These are phyloP conservation scores for Candida piceae DNA, from an alignment of 805 yeast genomes.

Conservation along the genomic window DNA sequence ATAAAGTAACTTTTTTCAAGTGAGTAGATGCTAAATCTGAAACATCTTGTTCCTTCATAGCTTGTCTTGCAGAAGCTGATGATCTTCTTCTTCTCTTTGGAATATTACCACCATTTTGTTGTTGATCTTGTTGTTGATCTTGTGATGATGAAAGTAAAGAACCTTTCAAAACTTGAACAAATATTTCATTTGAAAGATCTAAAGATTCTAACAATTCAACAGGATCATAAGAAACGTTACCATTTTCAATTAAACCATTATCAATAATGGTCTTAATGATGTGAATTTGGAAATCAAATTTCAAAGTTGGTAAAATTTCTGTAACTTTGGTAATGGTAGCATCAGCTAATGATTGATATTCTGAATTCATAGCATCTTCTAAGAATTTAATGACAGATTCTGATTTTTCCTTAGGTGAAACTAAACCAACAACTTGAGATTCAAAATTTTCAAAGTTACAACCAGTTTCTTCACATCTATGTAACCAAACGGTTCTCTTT, in stretches of 20 bases:
- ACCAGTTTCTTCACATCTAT: conserved; percentile 41
- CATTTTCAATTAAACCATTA: conserved; percentile 28
- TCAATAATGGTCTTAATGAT: conserved; percentile 60
- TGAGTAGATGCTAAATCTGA: conserved; percentile 73
- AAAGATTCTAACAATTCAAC: conserved; percentile 50
- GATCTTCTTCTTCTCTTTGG: conserved; percentile 83
- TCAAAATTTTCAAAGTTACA: conserved; percentile 55
- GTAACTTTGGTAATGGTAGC: conserved; percentile 47
- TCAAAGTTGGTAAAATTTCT: conserved; percentile 53
- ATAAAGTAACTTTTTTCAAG: conserved; percentile 67
- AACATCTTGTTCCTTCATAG: conserved; percentile 67
- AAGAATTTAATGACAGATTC: conserved; percentile 56
- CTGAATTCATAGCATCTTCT: conserved; percentile 45
- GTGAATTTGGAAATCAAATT: conserved; percentile 50
- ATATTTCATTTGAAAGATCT: conserved; percentile 48
- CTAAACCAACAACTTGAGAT: conserved; percentile 47
- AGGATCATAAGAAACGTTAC: conserved; percentile 45
- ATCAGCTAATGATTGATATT: conserved; percentile 38
- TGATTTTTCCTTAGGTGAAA: conserved; percentile 58
- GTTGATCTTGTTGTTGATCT: conserved; percentile 4
- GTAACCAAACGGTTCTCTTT: conserved; percentile 42
- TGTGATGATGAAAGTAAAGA: conserved; percentile 28
- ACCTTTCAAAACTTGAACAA: conserved; percentile 53
- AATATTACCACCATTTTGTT: conserved; percentile 27
- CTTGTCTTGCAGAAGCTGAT: conserved; percentile 69